Evolutionary conservation across 768 basidiomycete species (phyloP).

Genomic region (Ramaria sp.): DNA sequence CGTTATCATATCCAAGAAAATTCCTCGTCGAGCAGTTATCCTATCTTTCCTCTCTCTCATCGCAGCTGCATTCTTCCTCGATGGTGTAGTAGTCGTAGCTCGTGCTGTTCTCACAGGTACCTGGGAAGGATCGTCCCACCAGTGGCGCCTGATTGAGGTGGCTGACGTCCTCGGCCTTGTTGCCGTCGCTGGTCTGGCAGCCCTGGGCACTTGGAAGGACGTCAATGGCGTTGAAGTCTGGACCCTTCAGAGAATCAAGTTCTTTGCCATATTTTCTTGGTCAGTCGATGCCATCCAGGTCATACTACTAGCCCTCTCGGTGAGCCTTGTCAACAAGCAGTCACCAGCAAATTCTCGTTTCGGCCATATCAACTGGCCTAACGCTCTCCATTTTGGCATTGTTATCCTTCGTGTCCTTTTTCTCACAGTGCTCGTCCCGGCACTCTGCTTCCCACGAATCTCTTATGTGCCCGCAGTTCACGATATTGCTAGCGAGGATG

Average conservation of each 20-base stretch:
- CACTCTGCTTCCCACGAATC: constrained; percentile 53
- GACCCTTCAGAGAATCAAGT: constrained; percentile 47
- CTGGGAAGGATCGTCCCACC: constrained; percentile 37
- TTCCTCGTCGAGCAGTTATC: constrained; percentile 71
- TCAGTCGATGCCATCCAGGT: constrained; percentile 50
- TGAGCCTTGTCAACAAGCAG: constrained; percentile 10
- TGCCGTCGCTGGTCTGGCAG: constrained; percentile 62
- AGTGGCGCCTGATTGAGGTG: constrained; percentile 23
- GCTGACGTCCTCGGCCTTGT: constrained; percentile 49
- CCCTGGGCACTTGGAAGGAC: constrained; percentile 73
- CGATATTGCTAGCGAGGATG: constrained; percentile 20
- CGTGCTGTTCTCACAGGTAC: constrained; percentile 50
- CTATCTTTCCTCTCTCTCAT: constrained; percentile 56
- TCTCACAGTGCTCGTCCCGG: constrained; percentile 46
- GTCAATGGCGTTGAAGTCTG: constrained; percentile 59
- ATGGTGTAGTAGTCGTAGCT: constrained; percentile 63
- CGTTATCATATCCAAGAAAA: constrained; percentile 60
- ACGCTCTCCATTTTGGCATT: constrained; percentile 40
- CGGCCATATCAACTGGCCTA: constrained; percentile 21
- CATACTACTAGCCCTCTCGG: constrained; percentile 35
- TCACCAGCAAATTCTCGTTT: constrained; percentile 2
- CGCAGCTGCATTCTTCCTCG: constrained; percentile 64
- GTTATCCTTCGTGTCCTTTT: constrained; percentile 57
- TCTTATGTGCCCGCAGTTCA: constrained; percentile 43
- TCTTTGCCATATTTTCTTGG: constrained; percentile 41